Percentiles rank a stretch among this genome's conserved stretches.
These are phyloP conservation scores for Wallacemonas sp. DNA, from an alignment of 208 protist species.

Conservation along the genomic window DNA sequence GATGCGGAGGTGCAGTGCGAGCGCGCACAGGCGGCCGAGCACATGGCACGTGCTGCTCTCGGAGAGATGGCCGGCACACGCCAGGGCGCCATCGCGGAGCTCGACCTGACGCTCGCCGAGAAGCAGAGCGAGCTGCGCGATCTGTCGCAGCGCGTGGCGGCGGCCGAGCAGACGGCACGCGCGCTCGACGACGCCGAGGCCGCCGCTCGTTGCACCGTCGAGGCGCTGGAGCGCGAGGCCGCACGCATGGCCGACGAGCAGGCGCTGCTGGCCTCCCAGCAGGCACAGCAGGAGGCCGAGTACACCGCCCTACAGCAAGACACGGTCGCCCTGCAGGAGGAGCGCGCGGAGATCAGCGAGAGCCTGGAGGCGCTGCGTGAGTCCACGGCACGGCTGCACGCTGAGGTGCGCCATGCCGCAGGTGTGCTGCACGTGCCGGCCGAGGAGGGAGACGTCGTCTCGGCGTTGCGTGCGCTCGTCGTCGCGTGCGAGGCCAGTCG, in stretches of 20 bases:
- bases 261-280: not conserved
- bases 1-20: not conserved
- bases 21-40: not conserved
- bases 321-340: not conserved
- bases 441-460: not conserved
- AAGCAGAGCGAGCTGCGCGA: conserved; percentile 2
- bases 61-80: not conserved
- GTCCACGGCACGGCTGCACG: no score
- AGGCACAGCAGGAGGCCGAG: conserved; percentile 5
- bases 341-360: not conserved
- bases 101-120: not conserved
- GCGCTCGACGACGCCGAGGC: conserved; percentile 16
- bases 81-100: not conserved
- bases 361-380: not conserved
- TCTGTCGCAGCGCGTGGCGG: not conserved
- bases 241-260: not conserved
- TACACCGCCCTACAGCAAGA: conserved; percentile 10
- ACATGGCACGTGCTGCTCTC: not conserved
- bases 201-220: not conserved
- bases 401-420: not conserved
- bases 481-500: conserved; percentile 6
- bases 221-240: not conserved
- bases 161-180: not conserved
- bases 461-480: not conserved
- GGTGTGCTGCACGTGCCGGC: not conserved